Percentiles rank a stretch among this genome's conserved stretches.
Evolutionary conservation across 768 basidiomycete species (phyloP).

Genomic region (Mycena vitilis): DNA sequence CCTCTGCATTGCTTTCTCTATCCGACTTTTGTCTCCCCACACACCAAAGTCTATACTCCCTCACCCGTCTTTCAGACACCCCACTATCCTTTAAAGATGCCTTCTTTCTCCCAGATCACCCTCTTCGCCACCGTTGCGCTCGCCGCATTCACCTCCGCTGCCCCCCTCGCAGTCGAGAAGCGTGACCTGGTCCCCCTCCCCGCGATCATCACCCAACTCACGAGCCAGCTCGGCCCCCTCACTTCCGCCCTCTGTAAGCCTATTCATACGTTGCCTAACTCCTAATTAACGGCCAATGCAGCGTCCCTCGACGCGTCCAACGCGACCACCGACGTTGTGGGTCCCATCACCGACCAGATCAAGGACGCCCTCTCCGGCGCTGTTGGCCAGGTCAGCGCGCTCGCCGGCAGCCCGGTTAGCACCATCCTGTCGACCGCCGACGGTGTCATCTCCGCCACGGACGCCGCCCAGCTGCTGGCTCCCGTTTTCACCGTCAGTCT

Average conservation of each 20-base stretch:
- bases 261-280: background rate
- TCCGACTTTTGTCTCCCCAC: slow-evolving; percentile 20
- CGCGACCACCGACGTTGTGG: slow-evolving; percentile 24
- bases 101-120: slow-evolving; percentile 30
- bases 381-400: slow-evolving; percentile 20
- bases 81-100: slow-evolving; percentile 34
- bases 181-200: slow-evolving; percentile 24
- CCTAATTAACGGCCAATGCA: background rate
- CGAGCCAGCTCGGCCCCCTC: slow-evolving; percentile 21
- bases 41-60: slow-evolving; percentile 17
- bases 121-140: slow-evolving; percentile 29
- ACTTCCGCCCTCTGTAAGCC: slow-evolving; percentile 25
- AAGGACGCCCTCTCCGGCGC: slow-evolving; percentile 4
- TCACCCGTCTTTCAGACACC: slow-evolving; percentile 30
- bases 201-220: slow-evolving; percentile 22
- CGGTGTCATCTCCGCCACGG: slow-evolving; percentile 21
- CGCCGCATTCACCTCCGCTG: slow-evolving; percentile 28
- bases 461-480: slow-evolving; percentile 27
- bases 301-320: slow-evolving; percentile 26
- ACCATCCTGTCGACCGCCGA: slow-evolving; percentile 30
- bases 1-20: background rate
- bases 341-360: slow-evolving; percentile 21
- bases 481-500: slow-evolving; percentile 19
- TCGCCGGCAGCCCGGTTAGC: slow-evolving; percentile 25
- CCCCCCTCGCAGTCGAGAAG: slow-evolving; percentile 15